These are phyloP conservation scores for Crucibulum cyathiforme DNA, from an alignment of 1,284 basidiomycete species.

Conservation along the genomic window DNA sequence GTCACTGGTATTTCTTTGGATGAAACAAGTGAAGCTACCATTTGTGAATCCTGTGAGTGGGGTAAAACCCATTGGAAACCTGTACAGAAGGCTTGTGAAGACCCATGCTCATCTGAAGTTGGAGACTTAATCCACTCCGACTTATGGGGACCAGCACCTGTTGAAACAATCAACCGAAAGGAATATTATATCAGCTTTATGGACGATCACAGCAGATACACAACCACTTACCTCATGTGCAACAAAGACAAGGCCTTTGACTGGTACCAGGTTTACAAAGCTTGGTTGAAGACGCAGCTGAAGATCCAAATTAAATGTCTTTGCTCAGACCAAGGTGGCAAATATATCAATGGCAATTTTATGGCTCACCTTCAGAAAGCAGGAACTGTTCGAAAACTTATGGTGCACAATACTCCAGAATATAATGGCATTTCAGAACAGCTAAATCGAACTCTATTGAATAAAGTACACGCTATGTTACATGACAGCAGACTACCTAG, in stretches of 20 bases:
- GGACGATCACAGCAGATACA: slow-evolving; percentile 24
- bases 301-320: slow-evolving; percentile 6
- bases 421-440: slow-evolving; percentile 24
- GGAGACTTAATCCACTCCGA: slow-evolving; percentile 41
- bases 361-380: slow-evolving; percentile 7
- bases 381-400: slow-evolving; percentile 17
- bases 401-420: slow-evolving; percentile 22
- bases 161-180: slow-evolving; percentile 22
- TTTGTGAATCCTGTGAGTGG: slow-evolving; percentile 35
- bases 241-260: slow-evolving; percentile 12
- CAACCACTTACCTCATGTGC: slow-evolving; percentile 18
- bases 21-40: too few species aligned
- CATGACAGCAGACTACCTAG: slow-evolving; percentile 5
- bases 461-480: slow-evolving; percentile 11
- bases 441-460: slow-evolving; percentile 18
- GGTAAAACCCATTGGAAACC: slow-evolving; percentile 28
- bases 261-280: neutral
- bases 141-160: slow-evolving; percentile 43
- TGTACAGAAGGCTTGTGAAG: slow-evolving; percentile 18
- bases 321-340: slow-evolving; percentile 10
- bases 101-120: slow-evolving; percentile 16
- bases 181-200: slow-evolving; percentile 27
- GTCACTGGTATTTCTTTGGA: slow-evolving; percentile 28
- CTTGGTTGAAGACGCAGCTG: slow-evolving; percentile 9
- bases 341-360: slow-evolving; percentile 13